Conservation (phyloP, 106 monocot species). For the Gastrodia elata region DNA sequence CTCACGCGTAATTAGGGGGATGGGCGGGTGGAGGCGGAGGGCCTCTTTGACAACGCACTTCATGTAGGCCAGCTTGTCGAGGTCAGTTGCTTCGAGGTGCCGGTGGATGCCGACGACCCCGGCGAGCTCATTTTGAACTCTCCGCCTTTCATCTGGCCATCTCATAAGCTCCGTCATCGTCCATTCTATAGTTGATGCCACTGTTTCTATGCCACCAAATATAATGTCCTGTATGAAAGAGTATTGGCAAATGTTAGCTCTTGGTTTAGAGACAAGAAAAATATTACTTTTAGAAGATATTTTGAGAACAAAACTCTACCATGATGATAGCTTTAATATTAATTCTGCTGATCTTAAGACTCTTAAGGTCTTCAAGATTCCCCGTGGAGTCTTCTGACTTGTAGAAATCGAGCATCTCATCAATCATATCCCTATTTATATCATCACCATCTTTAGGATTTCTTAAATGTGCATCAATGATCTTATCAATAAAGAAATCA, state of each 20-base stretch:
- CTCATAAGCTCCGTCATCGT: slow-evolving; percentile 54
- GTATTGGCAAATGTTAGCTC: not conserved
- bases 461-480: slow-evolving; percentile 57
- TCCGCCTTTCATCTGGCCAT: slow-evolving; percentile 24
- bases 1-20: slow-evolving; percentile 51
- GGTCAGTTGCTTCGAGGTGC: slow-evolving; percentile 34
- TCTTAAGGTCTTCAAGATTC: not conserved
- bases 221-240: slow-evolving; percentile 53
- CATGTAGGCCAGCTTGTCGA: slow-evolving; percentile 37
- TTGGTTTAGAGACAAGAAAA: too few relatives aligned
- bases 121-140: slow-evolving; percentile 33
- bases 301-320: too few relatives aligned
- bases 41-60: slow-evolving; percentile 44
- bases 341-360: slow-evolving; percentile 32
- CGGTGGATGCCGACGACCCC: slow-evolving; percentile 33
- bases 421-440: slow-evolving; percentile 43
- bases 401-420: slow-evolving; percentile 44
- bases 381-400: not conserved
- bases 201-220: slow-evolving; percentile 64
- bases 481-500: slow-evolving; percentile 58
- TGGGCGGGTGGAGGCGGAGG: slow-evolving; percentile 55
- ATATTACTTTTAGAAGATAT: too few relatives aligned
- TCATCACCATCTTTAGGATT: slow-evolving; percentile 30
- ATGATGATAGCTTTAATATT: slow-evolving; percentile 67
- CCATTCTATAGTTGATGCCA: slow-evolving; percentile 66